Conservation (phyloP, 805 yeast species). For the Wickerhamomyces chambardii region DNA sequence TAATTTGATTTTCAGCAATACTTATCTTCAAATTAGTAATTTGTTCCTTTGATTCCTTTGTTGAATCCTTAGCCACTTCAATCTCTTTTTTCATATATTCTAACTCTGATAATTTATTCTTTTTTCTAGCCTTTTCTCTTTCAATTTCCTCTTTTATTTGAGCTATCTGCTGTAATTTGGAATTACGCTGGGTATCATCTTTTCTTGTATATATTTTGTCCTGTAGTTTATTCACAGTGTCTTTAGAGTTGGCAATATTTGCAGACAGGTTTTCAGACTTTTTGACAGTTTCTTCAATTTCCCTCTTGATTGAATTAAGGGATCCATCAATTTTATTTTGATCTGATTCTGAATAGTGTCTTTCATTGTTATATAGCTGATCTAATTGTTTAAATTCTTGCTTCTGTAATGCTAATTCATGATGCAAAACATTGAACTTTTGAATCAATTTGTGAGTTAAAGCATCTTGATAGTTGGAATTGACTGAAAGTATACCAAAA, state of each 20-base stretch:
- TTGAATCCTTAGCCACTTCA: constrained; percentile 40
- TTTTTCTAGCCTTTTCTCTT: constrained; percentile 31
- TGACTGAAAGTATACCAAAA: constrained; percentile 40
- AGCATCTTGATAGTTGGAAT: constrained; percentile 27
- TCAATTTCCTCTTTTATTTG: constrained; percentile 35
- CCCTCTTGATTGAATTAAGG: constrained; percentile 26
- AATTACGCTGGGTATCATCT: constrained; percentile 11
- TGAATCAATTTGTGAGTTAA: constrained; percentile 59
- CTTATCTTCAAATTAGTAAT: constrained; percentile 13
- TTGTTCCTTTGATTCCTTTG: constrained; percentile 30
- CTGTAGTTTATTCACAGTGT: constrained; percentile 18
- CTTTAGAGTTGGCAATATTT: constrained; percentile 16
- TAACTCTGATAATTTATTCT: constrained; percentile 45
- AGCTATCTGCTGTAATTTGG: constrained; percentile 11
- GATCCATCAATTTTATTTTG: constrained; percentile 31
- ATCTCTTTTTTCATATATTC: constrained; percentile 57
- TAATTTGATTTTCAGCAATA: constrained; percentile 5
- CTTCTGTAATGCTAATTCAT: constrained; percentile 30
- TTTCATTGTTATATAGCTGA: constrained; percentile 30
- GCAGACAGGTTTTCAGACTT: constrained; percentile 20
- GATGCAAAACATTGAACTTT: constrained; percentile 39
- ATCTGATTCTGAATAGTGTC: constrained; percentile 33
- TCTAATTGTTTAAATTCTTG: constrained; percentile 38
- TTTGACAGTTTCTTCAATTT: constrained; percentile 21
- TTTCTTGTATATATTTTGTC: constrained; percentile 19